phyloP scores from a whole-genome alignment of 305 asterid genomes.

The Andrographis paniculata region DNA sequence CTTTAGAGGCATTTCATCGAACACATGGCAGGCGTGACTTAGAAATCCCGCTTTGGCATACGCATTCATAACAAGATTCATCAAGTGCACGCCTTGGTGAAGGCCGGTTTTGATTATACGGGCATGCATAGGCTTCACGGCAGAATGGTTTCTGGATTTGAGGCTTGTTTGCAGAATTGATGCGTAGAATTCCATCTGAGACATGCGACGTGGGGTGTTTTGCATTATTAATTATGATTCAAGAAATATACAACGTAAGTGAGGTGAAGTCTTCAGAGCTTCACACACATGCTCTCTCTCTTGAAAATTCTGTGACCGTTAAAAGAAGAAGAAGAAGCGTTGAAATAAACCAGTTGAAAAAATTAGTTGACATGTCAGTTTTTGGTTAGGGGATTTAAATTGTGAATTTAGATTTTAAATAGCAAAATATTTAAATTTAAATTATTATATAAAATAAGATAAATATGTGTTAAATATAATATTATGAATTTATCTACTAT shows the following conservation, averaged over 20 bases:
- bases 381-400: too few relatives aligned
- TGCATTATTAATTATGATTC: constrained; percentile 8
- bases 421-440: too few relatives aligned
- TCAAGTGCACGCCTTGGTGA: constrained; percentile 45
- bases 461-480: too few relatives aligned
- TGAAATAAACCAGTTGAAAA: too few relatives aligned
- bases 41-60: constrained; percentile 52
- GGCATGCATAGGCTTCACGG: constrained; percentile 46
- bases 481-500: too few relatives aligned
- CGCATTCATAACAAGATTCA: constrained; percentile 59
- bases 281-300: too few relatives aligned
- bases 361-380: too few relatives aligned
- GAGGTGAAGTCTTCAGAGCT: too few relatives aligned
- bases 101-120: constrained; percentile 50
- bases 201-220: constrained; percentile 16
- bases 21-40: constrained; percentile 47
- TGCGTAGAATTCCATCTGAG: constrained; percentile 31
- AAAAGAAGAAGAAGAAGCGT: too few relatives aligned
- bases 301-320: too few relatives aligned
- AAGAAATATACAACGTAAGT: not conserved
- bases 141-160: constrained; percentile 30
- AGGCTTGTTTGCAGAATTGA: constrained; percentile 61
- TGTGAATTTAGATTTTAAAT: too few relatives aligned
- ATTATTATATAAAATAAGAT: too few relatives aligned
- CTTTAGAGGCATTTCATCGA: constrained; percentile 64